These are phyloP conservation scores for Hirsutella rhossiliensis DNA, from an alignment of 2,329 filamentous ascomycete genomes.

Conservation along the genomic window DNA sequence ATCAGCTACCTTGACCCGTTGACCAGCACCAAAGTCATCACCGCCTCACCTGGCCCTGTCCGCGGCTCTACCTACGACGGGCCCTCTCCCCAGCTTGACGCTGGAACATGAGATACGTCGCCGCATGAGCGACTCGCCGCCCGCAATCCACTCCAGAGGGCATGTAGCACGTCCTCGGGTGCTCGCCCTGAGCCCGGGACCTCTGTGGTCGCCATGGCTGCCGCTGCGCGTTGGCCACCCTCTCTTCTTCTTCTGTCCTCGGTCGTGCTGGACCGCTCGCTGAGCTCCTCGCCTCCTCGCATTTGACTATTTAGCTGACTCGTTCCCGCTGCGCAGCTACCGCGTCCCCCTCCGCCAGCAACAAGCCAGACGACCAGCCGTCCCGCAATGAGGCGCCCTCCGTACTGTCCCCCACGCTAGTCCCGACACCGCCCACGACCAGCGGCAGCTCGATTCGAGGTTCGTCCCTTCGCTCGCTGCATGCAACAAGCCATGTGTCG, in stretches of 20 bases:
- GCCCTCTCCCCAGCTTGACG: not conserved
- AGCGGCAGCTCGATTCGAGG: not conserved
- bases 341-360: slow-evolving; percentile 4
- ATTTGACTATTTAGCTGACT: slow-evolving; percentile 6
- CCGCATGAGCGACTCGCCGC: not conserved
- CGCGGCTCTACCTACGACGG: not conserved
- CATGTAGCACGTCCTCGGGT: slow-evolving; percentile 2
- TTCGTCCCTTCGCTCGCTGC: not conserved
- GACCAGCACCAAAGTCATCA: not conserved
- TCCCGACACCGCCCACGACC: not conserved
- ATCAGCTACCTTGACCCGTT: no score
- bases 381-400: not conserved
- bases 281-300: not conserved
- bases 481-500: not conserved
- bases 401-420: not conserved
- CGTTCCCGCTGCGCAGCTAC: slow-evolving; percentile 5
- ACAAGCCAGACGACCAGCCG: not conserved
- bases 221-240: slow-evolving; percentile 13
- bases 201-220: slow-evolving; percentile 13
- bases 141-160: slow-evolving; percentile 2
- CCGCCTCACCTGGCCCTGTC: not conserved
- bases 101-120: slow-evolving; percentile 3
- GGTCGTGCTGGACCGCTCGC: not conserved
- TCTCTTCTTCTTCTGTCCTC: not conserved
- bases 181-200: slow-evolving; percentile 5